Evolutionary conservation across 2,329 filamentous ascomycete genomes (phyloP).

Genomic region (Xylaria polymorpha): DNA sequence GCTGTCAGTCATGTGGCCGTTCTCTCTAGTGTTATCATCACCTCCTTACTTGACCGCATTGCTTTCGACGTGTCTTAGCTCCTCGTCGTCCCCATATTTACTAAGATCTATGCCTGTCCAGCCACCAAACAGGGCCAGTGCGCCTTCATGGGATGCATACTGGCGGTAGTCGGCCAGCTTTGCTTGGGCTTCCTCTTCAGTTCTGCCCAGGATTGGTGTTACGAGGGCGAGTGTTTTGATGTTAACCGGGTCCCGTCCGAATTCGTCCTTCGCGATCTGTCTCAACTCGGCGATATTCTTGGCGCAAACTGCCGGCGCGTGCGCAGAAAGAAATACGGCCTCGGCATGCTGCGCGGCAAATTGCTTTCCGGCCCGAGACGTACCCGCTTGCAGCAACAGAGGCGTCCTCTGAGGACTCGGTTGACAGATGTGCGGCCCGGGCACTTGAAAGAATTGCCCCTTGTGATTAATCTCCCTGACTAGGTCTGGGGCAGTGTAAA

Average conservation of each 20-base stretch:
- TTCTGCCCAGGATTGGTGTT: slow-evolving; percentile 72
- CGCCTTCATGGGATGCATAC: slow-evolving; percentile 71
- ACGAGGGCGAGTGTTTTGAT: slow-evolving; percentile 77
- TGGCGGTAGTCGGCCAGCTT: slow-evolving; percentile 72
- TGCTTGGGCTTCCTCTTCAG: slow-evolving; percentile 72
- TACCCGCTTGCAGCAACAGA: slow-evolving; percentile 76
- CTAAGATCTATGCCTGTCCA: slow-evolving; percentile 72
- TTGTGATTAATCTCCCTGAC: slow-evolving; percentile 74
- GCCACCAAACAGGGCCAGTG: slow-evolving; percentile 76
- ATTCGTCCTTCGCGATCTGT: slow-evolving; percentile 61
- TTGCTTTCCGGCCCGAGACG: slow-evolving; percentile 71
- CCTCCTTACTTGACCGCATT: slow-evolving; percentile 54
- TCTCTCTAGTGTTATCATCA: slow-evolving; percentile 28
- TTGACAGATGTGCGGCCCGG: slow-evolving; percentile 73
- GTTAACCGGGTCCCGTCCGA: slow-evolving; percentile 66
- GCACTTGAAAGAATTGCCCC: slow-evolving; percentile 72
- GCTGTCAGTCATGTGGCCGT: slow-evolving; percentile 5
- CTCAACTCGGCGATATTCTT: slow-evolving; percentile 73
- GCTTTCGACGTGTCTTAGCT: slow-evolving; percentile 55
- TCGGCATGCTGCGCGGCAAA: slow-evolving; percentile 79
- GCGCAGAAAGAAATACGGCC: slow-evolving; percentile 75
- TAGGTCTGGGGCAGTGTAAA: slow-evolving; percentile 64
- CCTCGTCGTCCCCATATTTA: slow-evolving; percentile 55
- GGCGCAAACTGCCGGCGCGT: slow-evolving; percentile 70
- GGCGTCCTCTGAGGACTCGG: slow-evolving; percentile 76